Evolutionary conservation across 2,329 filamentous ascomycete genomes (phyloP), one percentile per base, ranked within the genome.

Genomic region (Paracorniculantispora psalliotae): DNA sequence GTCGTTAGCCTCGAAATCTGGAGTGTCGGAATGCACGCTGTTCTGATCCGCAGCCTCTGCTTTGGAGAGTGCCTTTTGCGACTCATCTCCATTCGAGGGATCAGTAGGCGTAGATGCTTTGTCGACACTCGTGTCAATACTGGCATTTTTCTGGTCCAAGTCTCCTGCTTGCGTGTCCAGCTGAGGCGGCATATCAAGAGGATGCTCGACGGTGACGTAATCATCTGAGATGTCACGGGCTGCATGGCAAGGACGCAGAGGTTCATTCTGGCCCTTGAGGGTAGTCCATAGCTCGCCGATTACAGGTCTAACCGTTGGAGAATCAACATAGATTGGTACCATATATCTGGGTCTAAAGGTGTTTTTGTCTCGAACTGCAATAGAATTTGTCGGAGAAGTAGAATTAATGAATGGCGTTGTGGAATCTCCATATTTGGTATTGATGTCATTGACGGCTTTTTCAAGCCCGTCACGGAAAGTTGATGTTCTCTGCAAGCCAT

Each of bases 401-500:
- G 57, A 59, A 17, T 26, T 33, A 49, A 55, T 15, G 19, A 35
- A 55, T 49, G 44, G 9, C n/a, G 54, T 49, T 43, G 39, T 61
- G 7, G 51, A 57, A n/a, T 62, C 61, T 46, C 61, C 65, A 47
- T 71, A 68, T 46, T 70, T 68, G 50, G 61, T 59, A 46, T 69
- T 66, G 54, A 71, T 69, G 28, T 68, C 67, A 30, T 67, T 64
- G 6, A 66, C 69, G 41, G 67, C 66, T 52, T 68, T 68, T 46
- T 73, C 70, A 28, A 73, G 62, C 30, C 59, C 64, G 28, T 62
- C 61, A 47, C 66, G 63, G 56, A 73, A 69, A 6, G 68, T 69
- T 9, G 67, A 69, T 2, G 68, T 69, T 52, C 64, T 63, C 30
- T 66, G 62, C 17, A 69, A 49, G 12, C 52, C 63, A 47, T 65